Percentiles rank a stretch among this genome's conserved stretches.
Evolutionary conservation across 352 stramenopile genomes (phyloP).

Genomic region (Phytophthora lateralis): DNA sequence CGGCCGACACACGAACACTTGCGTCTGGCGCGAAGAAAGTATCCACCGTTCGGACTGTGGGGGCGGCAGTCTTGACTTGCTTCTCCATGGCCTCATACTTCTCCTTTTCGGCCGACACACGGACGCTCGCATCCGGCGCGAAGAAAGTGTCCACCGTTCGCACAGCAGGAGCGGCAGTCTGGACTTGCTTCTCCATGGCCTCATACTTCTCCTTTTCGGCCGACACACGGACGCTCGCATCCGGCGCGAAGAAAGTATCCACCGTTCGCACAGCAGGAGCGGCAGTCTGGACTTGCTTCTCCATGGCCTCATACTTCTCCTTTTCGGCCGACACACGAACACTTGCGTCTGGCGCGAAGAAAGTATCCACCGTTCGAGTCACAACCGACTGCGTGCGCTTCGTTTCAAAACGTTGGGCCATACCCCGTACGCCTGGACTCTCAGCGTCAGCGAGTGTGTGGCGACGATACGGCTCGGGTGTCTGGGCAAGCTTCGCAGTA

Average conservation of each 20-base stretch:
- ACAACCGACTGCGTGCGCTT: constrained; percentile 65
- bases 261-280: neutral
- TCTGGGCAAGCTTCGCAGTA: neutral
- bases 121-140: constrained; percentile 29
- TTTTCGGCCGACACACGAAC: constrained; percentile 4
- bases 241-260: neutral
- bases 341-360: constrained; percentile 8
- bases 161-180: constrained; percentile 15
- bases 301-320: constrained; percentile 1
- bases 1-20: constrained; percentile 1
- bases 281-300: constrained; percentile 2
- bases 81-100: constrained; percentile 42
- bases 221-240: constrained; percentile 38
- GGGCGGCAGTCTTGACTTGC: constrained; percentile 35
- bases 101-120: constrained; percentile 34
- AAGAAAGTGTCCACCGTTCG: constrained; percentile 43
- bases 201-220: constrained; percentile 39
- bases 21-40: constrained; percentile 11
- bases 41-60: constrained; percentile 8
- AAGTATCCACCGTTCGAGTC: constrained; percentile 25
- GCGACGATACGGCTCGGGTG: constrained; percentile 19
- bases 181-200: constrained; percentile 19
- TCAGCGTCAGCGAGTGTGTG: constrained; percentile 20
- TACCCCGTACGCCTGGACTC: constrained; percentile 42
- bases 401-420: constrained; percentile 67